These are phyloP conservation scores for Rhodotorula mucilaginosa DNA, from an alignment of 1,284 basidiomycete species.

Conservation along the genomic window DNA sequence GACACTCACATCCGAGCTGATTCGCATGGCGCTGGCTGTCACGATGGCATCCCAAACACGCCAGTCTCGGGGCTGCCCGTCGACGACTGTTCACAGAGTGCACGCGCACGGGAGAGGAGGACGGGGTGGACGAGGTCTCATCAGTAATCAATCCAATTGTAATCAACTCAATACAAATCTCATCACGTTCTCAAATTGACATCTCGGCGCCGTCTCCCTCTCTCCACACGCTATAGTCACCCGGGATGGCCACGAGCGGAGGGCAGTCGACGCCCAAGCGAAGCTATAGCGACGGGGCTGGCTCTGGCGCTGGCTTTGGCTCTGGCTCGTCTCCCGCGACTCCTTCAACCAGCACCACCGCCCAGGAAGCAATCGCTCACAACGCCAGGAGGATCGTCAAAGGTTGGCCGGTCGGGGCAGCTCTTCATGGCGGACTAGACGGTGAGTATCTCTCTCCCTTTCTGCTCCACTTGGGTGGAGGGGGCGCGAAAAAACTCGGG, in stretches of 20 bases:
- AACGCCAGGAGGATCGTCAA: slow-evolving; percentile 17
- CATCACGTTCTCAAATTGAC: background rate
- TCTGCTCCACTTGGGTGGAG: no score
- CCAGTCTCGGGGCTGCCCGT: background rate
- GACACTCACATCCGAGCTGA: background rate
- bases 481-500: background rate
- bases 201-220: background rate
- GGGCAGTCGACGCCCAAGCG: no score
- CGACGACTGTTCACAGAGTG: no score
- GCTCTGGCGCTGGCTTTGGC: no score
- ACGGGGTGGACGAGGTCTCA: no score
- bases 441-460: slow-evolving; percentile 17
- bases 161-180: background rate
- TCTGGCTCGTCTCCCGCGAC: background rate
- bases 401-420: slow-evolving; percentile 28
- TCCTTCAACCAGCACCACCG: background rate
- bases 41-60: background rate
- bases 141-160: no score
- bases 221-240: no score
- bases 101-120: no score
- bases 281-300: no score
- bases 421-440: slow-evolving; percentile 17
- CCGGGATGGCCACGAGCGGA: no score
- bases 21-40: background rate
- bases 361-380: slow-evolving; percentile 11